Evolutionary conservation across 2,329 filamentous ascomycete genomes (phyloP), one percentile per base, ranked within the genome.

Genomic region (Sphaerulina musiva): DNA sequence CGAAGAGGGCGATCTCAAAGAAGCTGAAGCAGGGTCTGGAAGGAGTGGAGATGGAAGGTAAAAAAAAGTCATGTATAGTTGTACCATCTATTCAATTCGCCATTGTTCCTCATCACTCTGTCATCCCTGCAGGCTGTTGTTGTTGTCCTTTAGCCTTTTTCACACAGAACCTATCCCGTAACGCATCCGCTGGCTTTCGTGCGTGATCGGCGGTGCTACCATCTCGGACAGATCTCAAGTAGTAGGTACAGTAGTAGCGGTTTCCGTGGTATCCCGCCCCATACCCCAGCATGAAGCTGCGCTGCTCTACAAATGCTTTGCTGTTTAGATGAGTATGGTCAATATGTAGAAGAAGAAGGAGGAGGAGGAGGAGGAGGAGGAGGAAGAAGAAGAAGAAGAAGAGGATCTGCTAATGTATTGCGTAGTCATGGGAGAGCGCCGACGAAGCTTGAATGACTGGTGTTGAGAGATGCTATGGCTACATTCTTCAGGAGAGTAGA

Each of bases 1-100:
- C 1, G 77, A 79, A 48, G 70, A 74, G 46, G 68, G 56, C 17
- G 64, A 66, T 49, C 57, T 60, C 54, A 68, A 67, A 38, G 59
- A 63, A 36, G 59, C 45, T 29, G 59, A 60, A 38, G 57, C 62
- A 12, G 62, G 52, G 3, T 60, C 55, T 10, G 66, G 65, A 2
- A 64, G 65, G 12, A 66, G 65, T 61, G 65, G 64, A 10, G 64
- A 67, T 47, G 62, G 66, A 2, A 55, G 65, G 46, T 68, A 49
- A 20, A 20, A 49, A 20, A 20, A 48, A n/a, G 9, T 14, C 14
- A 12, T 8, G 9, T 45, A 42, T 17, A 17, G 20, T n/a, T 10
- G 10, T 46, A 9, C 10, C 40, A 17, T 38, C 34, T 32, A 47
- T 38, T 38, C 11, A 17, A 7, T 47, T 36, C 29, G 2, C 10